phyloP scores from a whole-genome alignment of 306 rosid species.

The Vicia faba region DNA sequence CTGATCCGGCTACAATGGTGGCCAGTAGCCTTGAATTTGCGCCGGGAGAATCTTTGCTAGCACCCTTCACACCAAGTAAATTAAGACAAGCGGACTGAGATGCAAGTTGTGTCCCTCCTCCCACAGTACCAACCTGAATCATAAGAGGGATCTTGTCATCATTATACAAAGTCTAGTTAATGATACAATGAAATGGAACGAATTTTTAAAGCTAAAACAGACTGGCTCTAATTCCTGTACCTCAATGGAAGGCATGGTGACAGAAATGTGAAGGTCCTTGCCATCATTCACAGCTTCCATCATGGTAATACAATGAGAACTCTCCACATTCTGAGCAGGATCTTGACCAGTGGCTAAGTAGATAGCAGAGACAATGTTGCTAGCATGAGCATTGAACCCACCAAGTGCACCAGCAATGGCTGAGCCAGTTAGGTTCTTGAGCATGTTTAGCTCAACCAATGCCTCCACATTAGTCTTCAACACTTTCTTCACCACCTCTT shows the following conservation, averaged over 20 bases:
- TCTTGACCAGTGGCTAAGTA: slow-evolving; percentile 81
- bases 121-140: slow-evolving; percentile 69
- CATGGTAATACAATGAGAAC: slow-evolving; percentile 78
- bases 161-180: slow-evolving; percentile 3
- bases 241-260: slow-evolving; percentile 77
- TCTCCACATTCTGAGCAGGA: slow-evolving; percentile 84
- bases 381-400: slow-evolving; percentile 81
- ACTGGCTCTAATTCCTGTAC: slow-evolving; percentile 31
- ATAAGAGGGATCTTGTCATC: slow-evolving; percentile 17
- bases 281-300: slow-evolving; percentile 71
- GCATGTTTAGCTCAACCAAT: slow-evolving; percentile 67
- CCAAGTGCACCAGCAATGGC: slow-evolving; percentile 77
- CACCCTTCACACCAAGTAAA: slow-evolving; percentile 75
- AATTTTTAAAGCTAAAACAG: neutral
- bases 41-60: slow-evolving; percentile 60
- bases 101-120: slow-evolving; percentile 81
- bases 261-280: slow-evolving; percentile 71
- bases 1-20: slow-evolving; percentile 64
- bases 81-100: slow-evolving; percentile 78
- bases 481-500: slow-evolving; percentile 66
- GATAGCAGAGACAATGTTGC: slow-evolving; percentile 73
- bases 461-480: slow-evolving; percentile 65
- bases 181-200: slow-evolving; percentile 10
- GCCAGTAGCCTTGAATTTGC: slow-evolving; percentile 64
- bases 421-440: slow-evolving; percentile 70